A percentile compares a stretch with the other conserved stretches of the same genome.
Conservation (phyloP, 306 rosid species). For the Senna tora region DNA sequence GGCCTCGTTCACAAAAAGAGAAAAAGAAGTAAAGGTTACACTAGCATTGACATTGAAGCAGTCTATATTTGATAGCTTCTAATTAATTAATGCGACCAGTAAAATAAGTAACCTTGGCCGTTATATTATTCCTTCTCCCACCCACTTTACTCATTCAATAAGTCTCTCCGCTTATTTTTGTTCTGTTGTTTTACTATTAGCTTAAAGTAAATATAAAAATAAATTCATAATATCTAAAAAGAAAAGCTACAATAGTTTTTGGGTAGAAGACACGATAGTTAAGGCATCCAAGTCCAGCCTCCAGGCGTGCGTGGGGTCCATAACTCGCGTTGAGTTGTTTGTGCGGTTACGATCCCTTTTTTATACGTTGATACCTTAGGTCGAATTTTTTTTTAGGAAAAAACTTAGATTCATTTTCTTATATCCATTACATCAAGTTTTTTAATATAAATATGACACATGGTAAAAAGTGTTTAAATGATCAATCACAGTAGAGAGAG, state of each 20-base stretch:
- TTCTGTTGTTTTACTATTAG: not conserved
- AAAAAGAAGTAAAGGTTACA: not conserved
- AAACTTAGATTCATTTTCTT: too few relatives aligned
- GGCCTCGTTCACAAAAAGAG: constrained; percentile 16
- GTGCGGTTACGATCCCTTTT: not conserved
- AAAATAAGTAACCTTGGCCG: not conserved
- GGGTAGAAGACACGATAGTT: not conserved
- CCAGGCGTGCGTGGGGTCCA: constrained; percentile 18
- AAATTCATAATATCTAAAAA: not conserved
- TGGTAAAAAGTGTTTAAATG: too few relatives aligned
- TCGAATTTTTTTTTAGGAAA: too few relatives aligned
- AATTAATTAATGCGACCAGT: not conserved
- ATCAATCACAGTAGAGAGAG: too few relatives aligned
- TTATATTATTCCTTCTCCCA: not conserved
- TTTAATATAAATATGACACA: too few relatives aligned
- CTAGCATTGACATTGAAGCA: not conserved
- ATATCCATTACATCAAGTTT: too few relatives aligned
- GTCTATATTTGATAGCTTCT: constrained; percentile 6
- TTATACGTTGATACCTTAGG: too few relatives aligned
- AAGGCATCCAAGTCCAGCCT: not conserved
- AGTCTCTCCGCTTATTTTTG: not conserved
- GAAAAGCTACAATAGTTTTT: not conserved
- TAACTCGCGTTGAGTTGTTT: constrained; percentile 32
- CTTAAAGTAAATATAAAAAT: not conserved
- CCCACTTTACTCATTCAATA: not conserved